phyloP scores from a whole-genome alignment of 805 yeast genomes.

The Spathaspora passalidarum region DNA sequence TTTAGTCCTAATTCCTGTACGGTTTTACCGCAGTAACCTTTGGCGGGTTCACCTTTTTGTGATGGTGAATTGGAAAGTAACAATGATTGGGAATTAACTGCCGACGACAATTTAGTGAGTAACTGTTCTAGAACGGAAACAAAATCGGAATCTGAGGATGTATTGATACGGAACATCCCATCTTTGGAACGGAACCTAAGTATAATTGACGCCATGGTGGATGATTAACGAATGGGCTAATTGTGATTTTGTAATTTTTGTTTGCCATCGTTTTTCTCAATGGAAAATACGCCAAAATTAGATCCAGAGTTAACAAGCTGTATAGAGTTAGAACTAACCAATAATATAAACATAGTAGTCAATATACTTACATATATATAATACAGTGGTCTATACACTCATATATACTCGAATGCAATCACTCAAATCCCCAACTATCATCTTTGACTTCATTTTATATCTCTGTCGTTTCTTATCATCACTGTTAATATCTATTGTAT shows the following conservation, averaged over 20 bases:
- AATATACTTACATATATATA: too few species aligned
- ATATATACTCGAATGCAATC: conserved; percentile 11
- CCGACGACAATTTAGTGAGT: conserved; percentile 18
- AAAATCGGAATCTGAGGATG: conserved; percentile 46
- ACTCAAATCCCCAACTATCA: conserved; percentile 8
- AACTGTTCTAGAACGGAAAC: conserved; percentile 42
- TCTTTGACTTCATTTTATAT: not conserved
- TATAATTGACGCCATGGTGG: conserved; percentile 18
- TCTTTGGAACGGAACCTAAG: conserved; percentile 80
- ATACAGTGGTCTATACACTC: too few species aligned
- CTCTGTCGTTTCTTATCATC: not conserved
- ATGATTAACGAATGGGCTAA: not conserved
- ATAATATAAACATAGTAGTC: too few species aligned
- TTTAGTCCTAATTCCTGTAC: conserved; percentile 46
- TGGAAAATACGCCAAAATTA: too few species aligned
- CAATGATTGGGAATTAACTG: conserved; percentile 21
- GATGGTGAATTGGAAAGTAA: conserved; percentile 46
- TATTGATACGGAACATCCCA: conserved; percentile 72
- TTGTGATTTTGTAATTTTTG: not conserved
- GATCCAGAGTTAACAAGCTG: too few species aligned
- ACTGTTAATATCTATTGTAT: conserved; percentile 1
- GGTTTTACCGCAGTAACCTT: conserved; percentile 31
- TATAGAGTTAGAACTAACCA: not conserved
- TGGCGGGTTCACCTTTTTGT: conserved; percentile 39
- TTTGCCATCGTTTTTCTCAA: not conserved